These are phyloP conservation scores for Corymbia maculata DNA, from an alignment of 345 rosid species.

Conservation along the genomic window DNA sequence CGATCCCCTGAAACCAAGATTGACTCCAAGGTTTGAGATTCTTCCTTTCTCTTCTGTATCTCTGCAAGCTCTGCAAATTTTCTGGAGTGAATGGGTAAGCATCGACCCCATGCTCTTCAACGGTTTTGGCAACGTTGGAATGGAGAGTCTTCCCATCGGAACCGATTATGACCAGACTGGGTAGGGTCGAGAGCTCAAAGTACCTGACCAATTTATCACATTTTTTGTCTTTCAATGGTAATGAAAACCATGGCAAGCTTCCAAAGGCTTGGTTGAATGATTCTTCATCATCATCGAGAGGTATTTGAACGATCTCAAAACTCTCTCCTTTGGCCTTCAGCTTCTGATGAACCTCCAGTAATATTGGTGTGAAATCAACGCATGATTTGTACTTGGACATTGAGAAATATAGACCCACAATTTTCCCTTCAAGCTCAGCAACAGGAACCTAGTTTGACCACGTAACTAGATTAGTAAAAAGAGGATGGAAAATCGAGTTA, in stretches of 20 bases:
- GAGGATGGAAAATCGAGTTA: not conserved
- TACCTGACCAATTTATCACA: not conserved
- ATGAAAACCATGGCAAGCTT: conserved; percentile 12
- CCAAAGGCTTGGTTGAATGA: not conserved
- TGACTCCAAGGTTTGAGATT: conserved; percentile 10
- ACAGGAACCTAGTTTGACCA: not conserved
- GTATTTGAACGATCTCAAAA: conserved; percentile 12
- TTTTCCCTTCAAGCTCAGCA: conserved; percentile 11
- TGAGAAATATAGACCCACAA: conserved; percentile 9
- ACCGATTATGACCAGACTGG: conserved; percentile 12
- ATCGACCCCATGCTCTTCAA: conserved; percentile 4
- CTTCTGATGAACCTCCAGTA: not conserved
- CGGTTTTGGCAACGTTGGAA: conserved; percentile 1
- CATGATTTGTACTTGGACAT: not conserved
- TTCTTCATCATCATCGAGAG: conserved; percentile 4
- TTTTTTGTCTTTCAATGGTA: conserved; percentile 2
- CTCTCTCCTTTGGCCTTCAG: conserved; percentile 2
- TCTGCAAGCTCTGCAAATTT: conserved; percentile 9
- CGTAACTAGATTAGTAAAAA: not conserved
- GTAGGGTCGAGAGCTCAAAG: conserved; percentile 4
- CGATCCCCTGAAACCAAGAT: conserved; percentile 5
- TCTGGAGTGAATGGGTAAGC: conserved; percentile 16
- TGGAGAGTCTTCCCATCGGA: conserved; percentile 8
- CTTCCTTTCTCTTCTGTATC: conserved; percentile 9
- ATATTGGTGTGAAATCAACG: not conserved